Evolutionary conservation across 768 basidiomycete genomes (phyloP).

Genomic region (Tulasnella sp.): DNA sequence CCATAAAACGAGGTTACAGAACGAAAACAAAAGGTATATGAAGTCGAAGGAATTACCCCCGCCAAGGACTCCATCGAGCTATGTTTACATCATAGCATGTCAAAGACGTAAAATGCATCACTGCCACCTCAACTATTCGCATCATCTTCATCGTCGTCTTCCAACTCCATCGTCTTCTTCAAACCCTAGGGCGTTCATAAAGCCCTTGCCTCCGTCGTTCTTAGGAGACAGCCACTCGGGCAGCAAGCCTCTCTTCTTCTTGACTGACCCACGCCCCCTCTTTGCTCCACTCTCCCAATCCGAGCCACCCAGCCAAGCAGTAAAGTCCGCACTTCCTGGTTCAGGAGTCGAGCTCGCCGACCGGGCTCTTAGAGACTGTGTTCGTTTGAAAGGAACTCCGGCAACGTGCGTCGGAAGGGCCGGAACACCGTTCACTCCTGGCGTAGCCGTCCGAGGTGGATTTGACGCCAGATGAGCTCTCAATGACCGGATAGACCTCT

Average conservation of each 20-base stretch:
- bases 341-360: not conserved
- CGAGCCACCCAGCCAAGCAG: not conserved
- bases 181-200: not conserved
- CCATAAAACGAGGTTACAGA: not conserved
- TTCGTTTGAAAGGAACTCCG: not conserved
- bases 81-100: not conserved
- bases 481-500: constrained; percentile 6
- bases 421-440: constrained; percentile 3
- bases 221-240: not conserved
- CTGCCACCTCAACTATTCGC: not conserved
- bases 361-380: not conserved
- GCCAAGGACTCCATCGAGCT: not conserved
- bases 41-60: not conserved
- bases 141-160: not conserved
- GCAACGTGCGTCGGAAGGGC: not conserved
- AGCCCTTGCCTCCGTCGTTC: not conserved
- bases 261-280: not conserved
- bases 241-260: not conserved
- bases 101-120: not conserved
- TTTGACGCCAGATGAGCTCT: not conserved
- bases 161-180: not conserved
- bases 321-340: not conserved
- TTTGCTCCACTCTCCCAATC: not conserved
- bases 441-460: not conserved
- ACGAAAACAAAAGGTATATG: not conserved